Evolutionary conservation across 1,139 yeast species (phyloP).

Genomic region (Debaryomyces fabryi): DNA sequence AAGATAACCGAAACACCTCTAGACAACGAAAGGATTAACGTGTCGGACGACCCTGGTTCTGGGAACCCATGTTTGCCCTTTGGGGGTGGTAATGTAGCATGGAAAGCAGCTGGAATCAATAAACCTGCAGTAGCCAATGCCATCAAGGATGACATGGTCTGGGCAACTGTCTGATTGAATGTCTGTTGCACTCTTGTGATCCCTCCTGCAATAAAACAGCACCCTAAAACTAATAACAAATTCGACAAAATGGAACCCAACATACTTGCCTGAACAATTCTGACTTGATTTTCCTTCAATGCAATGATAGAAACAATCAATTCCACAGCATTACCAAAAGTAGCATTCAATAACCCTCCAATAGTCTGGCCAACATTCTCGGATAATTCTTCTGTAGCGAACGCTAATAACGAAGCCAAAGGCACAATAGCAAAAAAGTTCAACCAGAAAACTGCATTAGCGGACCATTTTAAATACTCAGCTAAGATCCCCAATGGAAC

Average conservation of each 20-base stretch:
- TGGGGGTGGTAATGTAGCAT: constrained; percentile 68
- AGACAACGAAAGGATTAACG: constrained; percentile 69
- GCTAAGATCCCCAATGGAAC: constrained; percentile 87
- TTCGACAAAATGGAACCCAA: constrained; percentile 90
- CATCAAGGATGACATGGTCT: constrained; percentile 92
- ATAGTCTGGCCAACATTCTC: constrained; percentile 84
- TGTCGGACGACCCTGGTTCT: constrained; percentile 43
- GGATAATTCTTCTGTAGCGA: constrained; percentile 90
- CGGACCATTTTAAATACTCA: constrained; percentile 59
- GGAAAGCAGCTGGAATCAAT: constrained; percentile 94
- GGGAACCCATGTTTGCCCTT: constrained; percentile 44
- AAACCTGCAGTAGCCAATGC: constrained; percentile 88
- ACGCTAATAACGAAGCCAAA: constrained; percentile 84
- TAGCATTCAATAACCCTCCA: constrained; percentile 93
- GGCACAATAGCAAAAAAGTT: constrained; percentile 93
- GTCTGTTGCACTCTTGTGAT: constrained; percentile 80
- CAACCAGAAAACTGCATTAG: constrained; percentile 65
- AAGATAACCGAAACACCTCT: constrained; percentile 85
- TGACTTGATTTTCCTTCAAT: constrained; percentile 76
- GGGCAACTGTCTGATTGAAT: constrained; percentile 96
- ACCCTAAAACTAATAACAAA: constrained; percentile 86
- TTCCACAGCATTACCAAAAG: constrained; percentile 94
- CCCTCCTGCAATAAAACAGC: constrained; percentile 94
- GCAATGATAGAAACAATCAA: constrained; percentile 93
- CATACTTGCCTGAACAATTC: constrained; percentile 97